Base-by-base conservation (phyloP, 1,284 basidiomycete genomes). In the Exsudoporus floridanus region DNA sequence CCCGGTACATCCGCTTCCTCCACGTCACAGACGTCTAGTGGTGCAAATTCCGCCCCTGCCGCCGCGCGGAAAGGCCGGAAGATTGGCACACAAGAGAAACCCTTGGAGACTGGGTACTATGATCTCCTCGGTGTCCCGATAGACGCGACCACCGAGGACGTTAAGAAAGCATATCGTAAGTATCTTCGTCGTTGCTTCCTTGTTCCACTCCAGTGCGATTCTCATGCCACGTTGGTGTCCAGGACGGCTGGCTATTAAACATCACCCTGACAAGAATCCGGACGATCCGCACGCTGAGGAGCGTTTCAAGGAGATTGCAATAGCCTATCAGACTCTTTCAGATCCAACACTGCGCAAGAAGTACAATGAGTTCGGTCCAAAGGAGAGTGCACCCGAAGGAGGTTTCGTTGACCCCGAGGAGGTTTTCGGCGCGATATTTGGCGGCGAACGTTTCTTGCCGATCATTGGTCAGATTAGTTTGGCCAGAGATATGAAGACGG, bases 401-500 rank as follows among this genome's bases (percentile, higher is more conserved):
- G 89, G 89, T 3, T 84, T 77, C 52, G 80, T 84, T 33, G 82
- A 84, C 60, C 81, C 81, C 0, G 81, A 83, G 69, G 94, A 96
- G 66, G 91, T 98, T 38, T 98, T 99, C 70, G 86, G 90, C 2
- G 90, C 89, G 23, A 91, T 98, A 65, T 98, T 98, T 65, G 94
- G 92, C 46, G 92, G 92, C 1, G 90, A 92, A 41, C 75, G 87
- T 14, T 94, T 94, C 68, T 72, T 85, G 40, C 86, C 90, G 2
- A 90, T 94, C 65, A 93, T 93, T 60, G 90, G 90, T 10, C 79
- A 86, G 49, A 88, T 92, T 61, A 90, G 87, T 50, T 75, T 94
- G 61, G 95, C 94, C 31, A 84, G 84, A 62, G 96, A 99, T 65
- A 98, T 99, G 97, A 99, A 99, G 76, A 84, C 93, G 7, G 95